phyloP scores from a whole-genome alignment of 805 yeast species.

The Ogataea kodamae region DNA sequence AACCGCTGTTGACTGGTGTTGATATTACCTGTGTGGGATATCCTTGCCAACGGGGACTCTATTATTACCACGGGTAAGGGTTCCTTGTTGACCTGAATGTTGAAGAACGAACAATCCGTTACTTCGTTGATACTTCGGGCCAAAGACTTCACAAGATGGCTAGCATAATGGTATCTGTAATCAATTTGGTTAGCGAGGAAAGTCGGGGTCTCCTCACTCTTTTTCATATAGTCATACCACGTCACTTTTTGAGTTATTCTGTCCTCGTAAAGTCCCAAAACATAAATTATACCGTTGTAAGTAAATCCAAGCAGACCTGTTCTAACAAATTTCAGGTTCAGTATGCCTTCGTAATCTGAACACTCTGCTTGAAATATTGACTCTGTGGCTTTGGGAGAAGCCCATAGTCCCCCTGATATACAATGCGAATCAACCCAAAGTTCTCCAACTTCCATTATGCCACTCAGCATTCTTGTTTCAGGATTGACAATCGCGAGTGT shows the following conservation, averaged over 20 bases:
- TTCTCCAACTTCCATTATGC: constrained; percentile 84
- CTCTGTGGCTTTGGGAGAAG: constrained; percentile 60
- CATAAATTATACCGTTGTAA: constrained; percentile 80
- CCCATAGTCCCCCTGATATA: constrained; percentile 87
- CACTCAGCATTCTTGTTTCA: constrained; percentile 73
- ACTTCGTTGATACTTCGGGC: constrained; percentile 78
- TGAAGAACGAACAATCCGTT: constrained; percentile 90
- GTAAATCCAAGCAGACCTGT: constrained; percentile 91
- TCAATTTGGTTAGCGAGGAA: constrained; percentile 12
- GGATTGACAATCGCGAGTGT: constrained; percentile 93
- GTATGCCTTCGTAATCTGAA: constrained; percentile 61
- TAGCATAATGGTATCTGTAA: constrained; percentile 70
- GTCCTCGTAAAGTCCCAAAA: constrained; percentile 88
- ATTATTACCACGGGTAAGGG: constrained; percentile 81
- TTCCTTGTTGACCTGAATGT: constrained; percentile 72
- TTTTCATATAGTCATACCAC: constrained; percentile 46
- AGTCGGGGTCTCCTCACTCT: constrained; percentile 6
- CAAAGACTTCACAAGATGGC: constrained; percentile 80
- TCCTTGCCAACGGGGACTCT: constrained; percentile 42
- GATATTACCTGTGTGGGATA: constrained; percentile 1
- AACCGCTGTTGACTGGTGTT: constrained; percentile 12
- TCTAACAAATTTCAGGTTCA: constrained; percentile 78
- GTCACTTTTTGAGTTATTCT: constrained; percentile 74
- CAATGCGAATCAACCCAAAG: constrained; percentile 97
- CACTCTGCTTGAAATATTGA: constrained; percentile 80